A percentile compares a stretch with the other conserved stretches of the same genome.
These are phyloP conservation scores for Penicillium salamii DNA, from an alignment of 495 filamentous ascomycete species.

Conservation along the genomic window DNA sequence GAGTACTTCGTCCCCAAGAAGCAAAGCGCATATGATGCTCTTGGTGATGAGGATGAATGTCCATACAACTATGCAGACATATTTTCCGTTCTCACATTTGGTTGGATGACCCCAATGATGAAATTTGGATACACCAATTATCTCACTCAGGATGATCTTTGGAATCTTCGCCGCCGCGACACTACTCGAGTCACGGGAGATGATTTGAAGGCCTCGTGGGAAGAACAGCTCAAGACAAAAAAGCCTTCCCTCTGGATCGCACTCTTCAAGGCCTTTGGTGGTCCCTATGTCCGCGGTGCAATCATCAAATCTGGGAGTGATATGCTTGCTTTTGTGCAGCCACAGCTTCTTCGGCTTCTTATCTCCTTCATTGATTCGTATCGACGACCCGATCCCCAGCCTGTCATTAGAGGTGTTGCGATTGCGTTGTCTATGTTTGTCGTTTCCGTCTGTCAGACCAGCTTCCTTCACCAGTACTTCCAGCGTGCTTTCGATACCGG, in stretches of 20 bases:
- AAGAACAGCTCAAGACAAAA: conserved; percentile 67
- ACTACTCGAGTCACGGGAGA: conserved; percentile 67
- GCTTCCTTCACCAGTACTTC: conserved; percentile 89
- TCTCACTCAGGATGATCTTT: conserved; percentile 94
- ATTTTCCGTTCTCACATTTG: conserved; percentile 91
- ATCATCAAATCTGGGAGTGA: conserved; percentile 88
- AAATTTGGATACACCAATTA: conserved; percentile 88
- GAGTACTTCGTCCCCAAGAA: conserved; percentile 94
- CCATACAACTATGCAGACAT: conserved; percentile 92
- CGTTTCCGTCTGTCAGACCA: conserved; percentile 80
- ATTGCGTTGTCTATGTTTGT: conserved; percentile 93
- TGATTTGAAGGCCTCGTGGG: conserved; percentile 73
- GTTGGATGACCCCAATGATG: conserved; percentile 99
- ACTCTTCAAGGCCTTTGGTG: conserved; percentile 81
- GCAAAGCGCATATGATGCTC: conserved; percentile 73
- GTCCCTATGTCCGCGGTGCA: conserved; percentile 73
- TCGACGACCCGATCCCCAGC: conserved; percentile 59
- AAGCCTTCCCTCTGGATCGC: conserved; percentile 89
- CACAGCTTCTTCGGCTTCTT: conserved; percentile 81
- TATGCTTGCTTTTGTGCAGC: conserved; percentile 80
- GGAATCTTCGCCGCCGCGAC: conserved; percentile 82
- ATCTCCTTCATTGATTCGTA: conserved; percentile 90
- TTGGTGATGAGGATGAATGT: conserved; percentile 89
- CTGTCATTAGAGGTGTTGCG: conserved; percentile 76
- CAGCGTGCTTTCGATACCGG: conserved; percentile 91